A percentile compares a stretch with the other conserved stretches of the same genome.
These are phyloP conservation scores for Dittrichia graveolens DNA, from an alignment of 129 eudicot species.

Conservation along the genomic window DNA sequence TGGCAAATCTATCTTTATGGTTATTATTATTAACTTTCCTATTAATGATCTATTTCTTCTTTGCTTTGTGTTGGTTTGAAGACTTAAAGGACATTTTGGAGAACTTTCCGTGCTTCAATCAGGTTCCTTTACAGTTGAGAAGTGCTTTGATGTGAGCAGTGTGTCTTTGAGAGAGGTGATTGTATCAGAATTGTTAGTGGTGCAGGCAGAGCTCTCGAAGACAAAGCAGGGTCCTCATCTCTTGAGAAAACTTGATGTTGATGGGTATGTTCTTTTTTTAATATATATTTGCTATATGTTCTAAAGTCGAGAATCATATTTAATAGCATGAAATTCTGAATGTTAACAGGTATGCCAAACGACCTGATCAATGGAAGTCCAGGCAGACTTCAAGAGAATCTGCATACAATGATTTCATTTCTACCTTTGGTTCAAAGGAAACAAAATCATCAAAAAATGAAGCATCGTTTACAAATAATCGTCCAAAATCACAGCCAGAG, in stretches of 20 bases:
- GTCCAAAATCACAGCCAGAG: constrained; percentile 53
- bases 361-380: constrained; percentile 86
- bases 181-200: constrained; percentile 70
- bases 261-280: constrained; percentile 50
- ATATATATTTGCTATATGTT: background rate
- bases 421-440: constrained; percentile 63
- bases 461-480: constrained; percentile 43
- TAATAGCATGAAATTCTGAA: background rate
- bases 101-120: constrained; percentile 74
- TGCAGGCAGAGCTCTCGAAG: constrained; percentile 81
- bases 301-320: background rate
- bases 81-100: constrained; percentile 90
- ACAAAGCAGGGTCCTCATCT: constrained; percentile 88
- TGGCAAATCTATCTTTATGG: background rate
- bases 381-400: constrained; percentile 76
- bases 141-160: constrained; percentile 71
- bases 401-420: constrained; percentile 64
- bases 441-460: constrained; percentile 41
- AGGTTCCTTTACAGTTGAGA: constrained; percentile 85
- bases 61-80: constrained; percentile 31
- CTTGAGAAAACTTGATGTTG: constrained; percentile 79
- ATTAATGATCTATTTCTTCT: background rate
- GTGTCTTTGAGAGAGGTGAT: constrained; percentile 63
- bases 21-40: background rate
- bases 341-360: constrained; percentile 56